Base-by-base conservation (phyloP, 1,284 basidiomycete genomes). In the Coniferiporia sulphurascens region DNA sequence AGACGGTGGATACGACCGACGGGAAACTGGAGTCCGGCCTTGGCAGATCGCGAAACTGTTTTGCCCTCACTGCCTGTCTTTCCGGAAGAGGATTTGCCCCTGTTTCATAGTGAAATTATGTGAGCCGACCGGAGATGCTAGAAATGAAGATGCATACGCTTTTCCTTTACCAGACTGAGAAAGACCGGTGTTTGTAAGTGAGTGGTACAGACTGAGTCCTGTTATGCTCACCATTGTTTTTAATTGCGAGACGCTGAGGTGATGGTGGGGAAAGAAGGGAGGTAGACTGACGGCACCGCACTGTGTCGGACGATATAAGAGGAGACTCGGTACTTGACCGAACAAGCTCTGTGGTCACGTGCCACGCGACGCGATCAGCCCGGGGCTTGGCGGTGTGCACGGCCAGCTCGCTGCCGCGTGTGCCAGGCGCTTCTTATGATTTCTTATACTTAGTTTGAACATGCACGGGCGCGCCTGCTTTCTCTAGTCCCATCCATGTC, bases 1-100 rank as follows among this genome's bases (percentile, higher is more conserved):
- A 89, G 78, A 77, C 91, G 85, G 74, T 93, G 90, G 69, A 94
- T 89, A 83, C 92, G 89, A 74, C 88, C 87, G 65, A 94, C 91
- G 62, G 92, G 90, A 78, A 94, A 90, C 73, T 88, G 87, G 65
- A 93, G 79, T 63, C 90, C 90, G 43, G 84, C 84, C 76, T 89
- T 91, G 63, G 83, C 78, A 43, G 90, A 93, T 64, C 88, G 86
- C 60, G 89, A 87, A 69, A 83, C 74, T 7, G 75, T 72, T 69
- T 79, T 80, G 19, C 71, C 63, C 22, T 77, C 82, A 65, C 76
- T 78, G 66, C 78, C 77, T 53, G 77, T 78, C 70, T 80, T 82
- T 27, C 80, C 81, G 66, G 76, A 83, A 64, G 81, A 78, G 50
- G 80, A 78, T 64, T 83, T 84, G 66, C 81, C 81, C 70, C 81